Evolutionary conservation across 2,329 filamentous ascomycete species (phyloP), one percentile per base, ranked within the genome.

Genomic region (Hypoxylon sp.): DNA sequence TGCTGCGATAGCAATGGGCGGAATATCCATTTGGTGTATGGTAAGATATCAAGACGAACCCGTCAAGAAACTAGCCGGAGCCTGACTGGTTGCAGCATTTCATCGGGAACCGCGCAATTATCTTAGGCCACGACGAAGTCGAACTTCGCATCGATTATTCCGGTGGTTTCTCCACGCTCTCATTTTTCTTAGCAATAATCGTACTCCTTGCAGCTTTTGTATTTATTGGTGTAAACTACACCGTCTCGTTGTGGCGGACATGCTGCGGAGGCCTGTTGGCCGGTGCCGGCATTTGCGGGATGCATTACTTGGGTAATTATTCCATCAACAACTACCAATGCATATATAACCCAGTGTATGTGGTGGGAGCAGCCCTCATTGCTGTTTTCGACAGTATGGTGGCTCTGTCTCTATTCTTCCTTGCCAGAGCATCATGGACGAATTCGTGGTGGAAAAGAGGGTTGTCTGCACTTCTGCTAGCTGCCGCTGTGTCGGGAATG

Each of bases 251-350:
- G 80, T 80, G 85, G 79, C 86, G 90, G 48, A 85, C 92, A 10
- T 76, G 85, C 6, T 75, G 88, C 4, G 91, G 91, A 8, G 93
- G 93, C 5, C 76, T 88, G 1, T 83, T 94, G 47, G 91, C 91
- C 1, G 94, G 94, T 13, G 83, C 89, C 4, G 90, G 92, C 22
- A 90, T 96, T 54, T 93, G 91, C 66, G 92, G 91, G 33, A 96
- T 97, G 93, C 92, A 97, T 78, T 97, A 96, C 75, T 83, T 95
- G 17, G 93, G 93, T n/a, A 94, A 97, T 76, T 87, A 91, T 33
- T 93, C 93, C 35, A 94, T 95, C 68, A 85, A 85, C 29, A 95
- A 97, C 77, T 97, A 96, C 76, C 80, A 77, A 3, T 90, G 92
- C 73, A 80, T 83, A 10, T 94, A 94, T 72, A 79, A 81, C 3